Evolutionary conservation across 192 early-diverging fungal genomes (phyloP), one percentile per base, ranked within the genome.

Genomic region (Entophlyctis luteolus): DNA sequence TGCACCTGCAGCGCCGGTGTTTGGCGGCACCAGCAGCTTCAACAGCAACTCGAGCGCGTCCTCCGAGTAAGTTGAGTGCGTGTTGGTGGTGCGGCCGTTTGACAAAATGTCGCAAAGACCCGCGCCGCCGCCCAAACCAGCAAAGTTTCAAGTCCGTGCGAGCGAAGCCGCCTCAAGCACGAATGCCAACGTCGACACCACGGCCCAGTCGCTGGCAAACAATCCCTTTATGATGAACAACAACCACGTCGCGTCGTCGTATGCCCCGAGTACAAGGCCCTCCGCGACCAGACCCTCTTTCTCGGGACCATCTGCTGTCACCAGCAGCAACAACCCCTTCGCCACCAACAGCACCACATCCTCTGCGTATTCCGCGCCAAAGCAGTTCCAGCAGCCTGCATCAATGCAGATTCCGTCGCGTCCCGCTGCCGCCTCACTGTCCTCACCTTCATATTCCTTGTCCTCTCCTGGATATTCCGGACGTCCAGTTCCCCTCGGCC

Each of bases 41-140:
- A n/a, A n/a, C n/a, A n/a, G n/a, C n/a, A n/a, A n/a, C n/a, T n/a
- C n/a, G n/a, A n/a, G n/a, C n/a, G n/a, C n/a, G n/a, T n/a, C n/a
- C n/a, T n/a, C n/a, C n/a, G n/a, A n/a, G n/a, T n/a, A n/a, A n/a
- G n/a, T n/a, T n/a, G n/a, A n/a, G n/a, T n/a, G n/a, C n/a, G n/a
- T n/a, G n/a, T n/a, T n/a, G n/a, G n/a, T n/a, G n/a, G n/a, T n/a
- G n/a, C n/a, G n/a, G n/a, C n/a, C n/a, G n/a, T n/a, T n/a, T n/a
- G n/a, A n/a, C n/a, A 56, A 20, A 56, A 34, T 33, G 47, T 33
- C 47, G 46, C 62, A 4, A 63, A 56, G 32, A n/a, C 65, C 55
- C 6, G 22, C 67, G 27, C 55, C 67, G 28, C 67, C 67, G 6
- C 67, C 67, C 3, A 69, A 69, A 35, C 67, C 67, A n/a, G 67